These are phyloP conservation scores for Alternaria rosae DNA, from an alignment of 2,329 filamentous ascomycete species.

Conservation along the genomic window DNA sequence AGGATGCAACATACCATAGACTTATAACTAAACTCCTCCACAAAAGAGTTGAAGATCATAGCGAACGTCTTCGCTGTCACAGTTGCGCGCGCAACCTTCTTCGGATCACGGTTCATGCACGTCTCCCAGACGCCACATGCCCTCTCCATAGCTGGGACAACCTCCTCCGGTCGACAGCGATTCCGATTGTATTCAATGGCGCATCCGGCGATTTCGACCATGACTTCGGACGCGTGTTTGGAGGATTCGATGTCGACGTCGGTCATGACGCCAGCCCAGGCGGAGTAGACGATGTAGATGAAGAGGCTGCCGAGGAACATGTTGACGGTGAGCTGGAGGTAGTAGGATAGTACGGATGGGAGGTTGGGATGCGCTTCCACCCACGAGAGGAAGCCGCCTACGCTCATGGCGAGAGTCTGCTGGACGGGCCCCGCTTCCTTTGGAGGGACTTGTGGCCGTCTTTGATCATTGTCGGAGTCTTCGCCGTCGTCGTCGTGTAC, in stretches of 20 bases:
- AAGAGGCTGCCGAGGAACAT: conserved; percentile 64
- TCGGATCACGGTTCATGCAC: conserved; percentile 86
- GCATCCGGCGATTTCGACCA: conserved; percentile 78
- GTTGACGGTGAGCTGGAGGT: conserved; percentile 72
- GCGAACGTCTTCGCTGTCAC: conserved; percentile 89
- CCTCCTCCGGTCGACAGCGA: conserved; percentile 70
- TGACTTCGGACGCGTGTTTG: conserved; percentile 70
- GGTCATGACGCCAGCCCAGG: conserved; percentile 72
- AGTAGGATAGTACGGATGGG: conserved; percentile 71
- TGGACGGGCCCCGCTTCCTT: conserved; percentile 16
- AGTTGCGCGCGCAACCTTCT: conserved; percentile 77
- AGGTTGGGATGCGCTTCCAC: conserved; percentile 71
- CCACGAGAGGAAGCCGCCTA: conserved; percentile 65
- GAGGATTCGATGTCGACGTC: conserved; percentile 79
- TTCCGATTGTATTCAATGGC: conserved; percentile 78
- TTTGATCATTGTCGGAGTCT: conserved; percentile 35
- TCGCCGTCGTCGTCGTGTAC: conserved; percentile 28
- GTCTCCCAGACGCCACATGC: conserved; percentile 82
- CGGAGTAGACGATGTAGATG: conserved; percentile 72
- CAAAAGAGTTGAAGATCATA: conserved; percentile 91
- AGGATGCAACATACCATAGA: conserved; percentile 63
- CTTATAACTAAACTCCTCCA: conserved; percentile 89
- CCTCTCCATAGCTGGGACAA: conserved; percentile 74
- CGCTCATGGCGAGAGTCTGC: conserved; percentile 33
- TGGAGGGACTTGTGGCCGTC: background rate